phyloP scores from a whole-genome alignment of 1,139 yeast genomes.

The Zygoascus meyerae region DNA sequence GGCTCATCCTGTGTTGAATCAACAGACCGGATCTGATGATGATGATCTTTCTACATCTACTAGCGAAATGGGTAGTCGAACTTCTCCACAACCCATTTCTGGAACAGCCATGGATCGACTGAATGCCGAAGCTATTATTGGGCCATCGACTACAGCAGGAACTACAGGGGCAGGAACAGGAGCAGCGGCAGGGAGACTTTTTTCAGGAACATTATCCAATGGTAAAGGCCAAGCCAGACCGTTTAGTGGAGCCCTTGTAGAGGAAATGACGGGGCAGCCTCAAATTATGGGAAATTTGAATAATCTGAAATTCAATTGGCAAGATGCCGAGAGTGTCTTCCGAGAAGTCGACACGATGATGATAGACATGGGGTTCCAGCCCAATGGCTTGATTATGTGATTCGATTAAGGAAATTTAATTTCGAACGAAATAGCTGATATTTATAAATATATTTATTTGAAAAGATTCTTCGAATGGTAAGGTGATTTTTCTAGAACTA shows the following conservation, averaged over 20 bases:
- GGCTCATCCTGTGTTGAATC: constrained; percentile 34
- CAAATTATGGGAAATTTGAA: neutral
- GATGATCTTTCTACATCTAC: constrained; percentile 14
- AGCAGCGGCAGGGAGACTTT: neutral
- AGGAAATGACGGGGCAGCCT: neutral
- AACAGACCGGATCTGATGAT: constrained; percentile 22
- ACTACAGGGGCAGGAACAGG: neutral
- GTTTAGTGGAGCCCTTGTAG: neutral
- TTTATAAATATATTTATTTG: too few relatives aligned
- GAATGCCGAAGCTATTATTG: neutral
- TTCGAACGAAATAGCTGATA: too few relatives aligned
- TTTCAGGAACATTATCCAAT: neutral
- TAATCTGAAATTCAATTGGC: constrained; percentile 33
- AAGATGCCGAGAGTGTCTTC: constrained; percentile 68
- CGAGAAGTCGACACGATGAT: constrained; percentile 86
- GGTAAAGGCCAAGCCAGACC: neutral
- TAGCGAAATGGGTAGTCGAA: constrained; percentile 1
- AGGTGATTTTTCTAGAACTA: too few relatives aligned
- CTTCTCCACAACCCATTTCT: neutral
- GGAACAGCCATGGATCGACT: neutral
- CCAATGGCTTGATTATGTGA: constrained; percentile 3
- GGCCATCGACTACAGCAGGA: neutral
- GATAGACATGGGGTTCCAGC: constrained; percentile 89
- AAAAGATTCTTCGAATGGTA: too few relatives aligned
- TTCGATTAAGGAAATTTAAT: too few relatives aligned